Base-by-base conservation (phyloP, 495 filamentous ascomycete genomes). In the Penicillium longicatenatum region DNA sequence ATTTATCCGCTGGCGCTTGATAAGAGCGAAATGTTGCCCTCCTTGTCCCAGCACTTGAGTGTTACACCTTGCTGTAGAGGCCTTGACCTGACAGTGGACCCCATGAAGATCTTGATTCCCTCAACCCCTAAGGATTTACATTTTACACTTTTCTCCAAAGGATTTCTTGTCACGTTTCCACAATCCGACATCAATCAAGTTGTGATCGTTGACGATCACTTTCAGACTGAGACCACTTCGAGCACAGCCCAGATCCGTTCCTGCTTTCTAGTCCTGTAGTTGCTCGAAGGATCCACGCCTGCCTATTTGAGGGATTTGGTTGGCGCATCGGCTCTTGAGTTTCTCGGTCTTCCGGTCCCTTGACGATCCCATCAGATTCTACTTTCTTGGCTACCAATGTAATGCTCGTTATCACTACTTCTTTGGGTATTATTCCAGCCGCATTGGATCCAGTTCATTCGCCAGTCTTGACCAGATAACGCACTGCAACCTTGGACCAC, bases 281-380 rank as follows among this genome's bases (percentile, higher is more conserved):
- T 46, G 44, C 44, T 21, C 14, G 12, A 14, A 22, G 46, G 46
- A 21, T 46, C 20, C 44, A 53, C 53, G 48, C 52, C 58, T 57
- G 39, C 58, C 47, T 16, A 1, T 43, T 56, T 52, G 17, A 48
- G 53, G 26, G 6, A 3, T 48, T 22, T 48, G 24, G 24, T 48
- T 22, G 19, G 19, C 11, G n/a, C 24, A n/a, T 30, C 24, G 22
- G 16, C 24, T 48, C 16, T n/a, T 48, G 45, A 17, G 24, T 0
- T 17, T 6, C 24, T 48, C 24, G 24, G 24, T 43, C 24, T 43
- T 44, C 39, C 50, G 22, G 14, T n/a, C 24, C 20, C 39, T 41
- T 30, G 33, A 26, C 39, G 21, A 42, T 53, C 37, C 24, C 22
- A 35, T 41, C 16, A 53, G 35, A 43, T 43, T 39, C 22, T 29